Base-by-base conservation (phyloP, 768 basidiomycete genomes). In the Kwoniella sp. region DNA sequence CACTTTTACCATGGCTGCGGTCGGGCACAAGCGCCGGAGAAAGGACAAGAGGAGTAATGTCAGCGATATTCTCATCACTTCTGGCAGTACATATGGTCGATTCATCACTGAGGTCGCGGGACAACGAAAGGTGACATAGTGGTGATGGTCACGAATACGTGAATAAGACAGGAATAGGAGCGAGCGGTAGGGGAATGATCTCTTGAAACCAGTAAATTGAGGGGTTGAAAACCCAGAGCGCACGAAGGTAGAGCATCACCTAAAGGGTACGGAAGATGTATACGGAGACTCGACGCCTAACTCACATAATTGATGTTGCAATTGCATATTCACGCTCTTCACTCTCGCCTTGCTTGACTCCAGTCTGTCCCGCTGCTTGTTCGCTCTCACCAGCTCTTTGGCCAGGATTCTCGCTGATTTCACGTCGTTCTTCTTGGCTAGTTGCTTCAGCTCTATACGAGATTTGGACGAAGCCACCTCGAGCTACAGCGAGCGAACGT, bases 361-460 rank as follows among this genome's bases (percentile, higher is more conserved):
- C 63, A 99, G 82, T 51, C 92, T 85, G 79, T 95, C 91, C 81
- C 93, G 92, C 85, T 97, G 95, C 81, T 92, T 95, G 76, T 91
- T 87, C 77, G 90, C 94, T 72, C 94, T 84, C 4, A 98, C 93
- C n/a, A 99, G 88, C 81, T 98, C 96, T 70, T 85, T 87, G 0
- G 96, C 95, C 52, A 99, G 84, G 76, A 97, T 90, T 48, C 91
- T 87, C 0, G 95, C 94, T 63, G 89, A 92, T 83, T 93, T 95
- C 55, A 89, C 85, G 77, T 98, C 95, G 30, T 93, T 93, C 76
- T 94, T 93, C 63, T 84, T 83, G 1, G 93, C 96, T 47, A 98
- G 86, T 74, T 91, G 89, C 82, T 94, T 97, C 52, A 98, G 88
- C 25, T 88, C 86, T 71, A 85, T 74, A 30, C 88, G 87, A 4